Evolutionary conservation across 2,329 filamentous ascomycete species (phyloP).

Genomic region (Ophiostoma ips): DNA sequence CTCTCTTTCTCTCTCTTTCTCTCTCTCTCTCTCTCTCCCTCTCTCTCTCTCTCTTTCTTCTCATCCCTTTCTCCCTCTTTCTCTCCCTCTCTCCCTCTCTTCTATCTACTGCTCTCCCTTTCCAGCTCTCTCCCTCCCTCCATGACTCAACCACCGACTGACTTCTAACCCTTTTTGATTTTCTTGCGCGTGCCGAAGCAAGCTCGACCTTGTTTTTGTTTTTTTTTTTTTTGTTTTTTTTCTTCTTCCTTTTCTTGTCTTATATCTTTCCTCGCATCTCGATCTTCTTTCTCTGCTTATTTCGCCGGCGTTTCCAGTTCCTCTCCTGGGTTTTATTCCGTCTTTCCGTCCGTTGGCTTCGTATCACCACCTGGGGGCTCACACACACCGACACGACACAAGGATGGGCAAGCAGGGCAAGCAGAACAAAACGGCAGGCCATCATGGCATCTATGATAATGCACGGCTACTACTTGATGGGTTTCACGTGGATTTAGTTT

Average conservation of each 20-base stretch:
- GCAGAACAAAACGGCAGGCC: too few relatives aligned
- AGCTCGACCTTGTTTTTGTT: background rate
- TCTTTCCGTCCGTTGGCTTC: too few relatives aligned
- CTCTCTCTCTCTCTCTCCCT: too few relatives aligned
- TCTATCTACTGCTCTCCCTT: background rate
- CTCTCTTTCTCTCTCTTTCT: too few relatives aligned
- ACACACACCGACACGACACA: too few relatives aligned
- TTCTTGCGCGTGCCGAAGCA: background rate
- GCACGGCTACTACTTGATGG: too few relatives aligned
- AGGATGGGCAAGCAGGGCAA: too few relatives aligned
- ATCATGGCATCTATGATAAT: too few relatives aligned
- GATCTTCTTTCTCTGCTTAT: background rate
- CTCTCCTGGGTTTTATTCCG: background rate
- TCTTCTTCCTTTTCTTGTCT: background rate
- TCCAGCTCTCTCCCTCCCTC: background rate
- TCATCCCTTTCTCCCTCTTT: background rate
- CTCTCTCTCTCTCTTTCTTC: background rate
- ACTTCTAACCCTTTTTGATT: too few relatives aligned
- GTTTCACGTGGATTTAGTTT: too few relatives aligned
- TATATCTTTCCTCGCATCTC: background rate
- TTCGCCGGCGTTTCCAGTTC: background rate
- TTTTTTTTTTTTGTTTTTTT: background rate
- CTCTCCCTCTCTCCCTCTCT: background rate
- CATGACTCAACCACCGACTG: too few relatives aligned
- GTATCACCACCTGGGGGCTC: too few relatives aligned